These are phyloP conservation scores for Hypoxylon crocopeplum DNA, from an alignment of 495 filamentous ascomycete genomes.

Conservation along the genomic window DNA sequence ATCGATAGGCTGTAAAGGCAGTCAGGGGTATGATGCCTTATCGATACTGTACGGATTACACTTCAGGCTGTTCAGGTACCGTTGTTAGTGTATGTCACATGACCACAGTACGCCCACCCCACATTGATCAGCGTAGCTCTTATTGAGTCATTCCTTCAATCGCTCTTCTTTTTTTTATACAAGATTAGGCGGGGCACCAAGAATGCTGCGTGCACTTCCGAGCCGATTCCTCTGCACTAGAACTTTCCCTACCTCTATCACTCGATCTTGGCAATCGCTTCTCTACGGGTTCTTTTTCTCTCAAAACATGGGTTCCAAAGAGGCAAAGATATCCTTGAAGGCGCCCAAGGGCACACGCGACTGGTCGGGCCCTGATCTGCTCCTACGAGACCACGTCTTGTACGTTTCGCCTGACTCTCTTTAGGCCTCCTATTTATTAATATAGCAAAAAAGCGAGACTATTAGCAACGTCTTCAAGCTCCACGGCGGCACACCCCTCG, in stretches of 20 bases:
- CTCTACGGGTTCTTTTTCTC: not conserved
- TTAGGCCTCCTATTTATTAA: constrained; percentile 1
- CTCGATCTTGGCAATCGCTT: constrained; percentile 2
- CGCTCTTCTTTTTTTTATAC: constrained; percentile 12
- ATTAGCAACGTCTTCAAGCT: constrained; percentile 46
- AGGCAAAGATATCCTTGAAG: constrained; percentile 29
- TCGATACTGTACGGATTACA: too few species aligned
- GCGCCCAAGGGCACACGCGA: constrained; percentile 32
- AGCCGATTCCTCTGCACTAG: too few species aligned
- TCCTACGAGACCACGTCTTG: constrained; percentile 34
- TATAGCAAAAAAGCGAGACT: constrained; percentile 27
- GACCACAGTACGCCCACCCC: constrained; percentile 21
- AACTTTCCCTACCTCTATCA: constrained; percentile 2
- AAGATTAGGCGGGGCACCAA: constrained; percentile 18
- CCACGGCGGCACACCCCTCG: constrained; percentile 51
- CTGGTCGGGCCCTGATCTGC: constrained; percentile 27
- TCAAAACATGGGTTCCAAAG: constrained; percentile 28
- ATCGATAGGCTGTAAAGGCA: constrained; percentile 7
- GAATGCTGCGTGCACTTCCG: constrained; percentile 24
- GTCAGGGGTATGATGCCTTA: too few species aligned
- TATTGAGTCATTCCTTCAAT: constrained; percentile 31
- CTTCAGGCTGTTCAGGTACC: too few species aligned
- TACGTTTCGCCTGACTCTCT: constrained; percentile 2
- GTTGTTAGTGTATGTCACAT: constrained; percentile 17
- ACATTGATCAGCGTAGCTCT: constrained; percentile 15